Evolutionary conservation across 1,139 yeast species (phyloP).

Genomic region (Saccharomyces hybrid): DNA sequence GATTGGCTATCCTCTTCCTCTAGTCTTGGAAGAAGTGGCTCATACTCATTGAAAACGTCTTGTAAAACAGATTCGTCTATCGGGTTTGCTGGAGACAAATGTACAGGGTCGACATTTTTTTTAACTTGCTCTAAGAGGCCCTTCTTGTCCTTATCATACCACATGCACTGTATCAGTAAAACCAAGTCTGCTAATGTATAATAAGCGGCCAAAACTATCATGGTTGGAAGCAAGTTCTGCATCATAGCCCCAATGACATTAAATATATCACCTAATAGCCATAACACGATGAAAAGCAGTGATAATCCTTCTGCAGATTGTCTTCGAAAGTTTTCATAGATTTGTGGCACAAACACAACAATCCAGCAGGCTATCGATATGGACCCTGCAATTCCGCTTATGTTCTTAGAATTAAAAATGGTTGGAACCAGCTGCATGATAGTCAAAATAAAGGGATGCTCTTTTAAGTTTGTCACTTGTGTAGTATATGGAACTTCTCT

Average conservation of each 20-base stretch:
- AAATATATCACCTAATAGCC: constrained; percentile 87
- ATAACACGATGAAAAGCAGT: constrained; percentile 67
- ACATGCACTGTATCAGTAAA: constrained; percentile 69
- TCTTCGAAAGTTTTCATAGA: constrained; percentile 80
- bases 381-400: constrained; percentile 84
- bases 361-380: constrained; percentile 98
- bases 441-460: neutral
- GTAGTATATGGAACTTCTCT: neutral
- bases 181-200: constrained; percentile 87
- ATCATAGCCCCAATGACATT: constrained; percentile 82
- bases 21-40: constrained; percentile 30
- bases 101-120: constrained; percentile 55
- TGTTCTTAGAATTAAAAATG: constrained; percentile 61
- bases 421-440: constrained; percentile 43
- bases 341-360: constrained; percentile 93
- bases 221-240: constrained; percentile 86
- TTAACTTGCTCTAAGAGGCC: neutral
- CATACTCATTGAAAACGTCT: constrained; percentile 39
- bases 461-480: neutral
- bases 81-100: constrained; percentile 86
- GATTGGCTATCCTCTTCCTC: constrained; percentile 16
- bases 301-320: constrained; percentile 84
- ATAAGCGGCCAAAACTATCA: constrained; percentile 83
- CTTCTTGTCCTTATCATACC: constrained; percentile 50
- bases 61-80: constrained; percentile 62